Base-by-base conservation (phyloP, 305 asterid species). In the Solanum hybrid region DNA sequence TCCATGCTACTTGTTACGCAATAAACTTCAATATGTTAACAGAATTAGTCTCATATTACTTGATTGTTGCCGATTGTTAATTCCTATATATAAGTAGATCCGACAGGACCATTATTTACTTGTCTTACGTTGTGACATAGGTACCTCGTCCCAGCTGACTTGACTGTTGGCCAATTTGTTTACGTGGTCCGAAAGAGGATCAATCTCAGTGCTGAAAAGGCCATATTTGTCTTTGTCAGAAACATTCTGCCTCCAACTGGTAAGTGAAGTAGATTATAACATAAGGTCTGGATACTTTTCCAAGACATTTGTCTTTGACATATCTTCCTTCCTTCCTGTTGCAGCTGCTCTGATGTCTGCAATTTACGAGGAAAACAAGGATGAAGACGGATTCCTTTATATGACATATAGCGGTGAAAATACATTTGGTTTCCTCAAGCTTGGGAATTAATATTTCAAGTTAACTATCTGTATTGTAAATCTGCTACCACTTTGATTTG, bases 371-470 rank as follows among this genome's bases (percentile, higher is more conserved):
- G 93, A 92, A 36, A 86, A 89, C 91, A 92, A 92, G 93, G 94
- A 92, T 37, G 93, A 80, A 85, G 94, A 92, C 87, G 93, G 93
- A 6, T 92, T 92, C 89, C 93, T 92, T 31, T 92, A 92, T 88
- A 90, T 92, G 94, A 89, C 91, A 7, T 92, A 92, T 87, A 91
- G 92, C 8, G 92, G 94, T 10, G 94, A 92, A 89, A 91, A 89
- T 89, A 92, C 92, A 6, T 92, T 92, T 88, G 94, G 94, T 11
- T 88, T 72, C 87, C n/a, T 78, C 11, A 12, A 45, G 37, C 66
- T 79, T 35, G 5, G 66, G 8, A 71, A 31, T 14, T 66, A 11
- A 71, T 71, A 19, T 14, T 45, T 86, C 9, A 14, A 71, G 19
- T 87, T 71, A 71, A 75, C 14, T 4, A 27, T 82, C 4, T 45